Evolutionary conservation across 345 rosid genomes (phyloP).

Genomic region (Anacardium occidentale): DNA sequence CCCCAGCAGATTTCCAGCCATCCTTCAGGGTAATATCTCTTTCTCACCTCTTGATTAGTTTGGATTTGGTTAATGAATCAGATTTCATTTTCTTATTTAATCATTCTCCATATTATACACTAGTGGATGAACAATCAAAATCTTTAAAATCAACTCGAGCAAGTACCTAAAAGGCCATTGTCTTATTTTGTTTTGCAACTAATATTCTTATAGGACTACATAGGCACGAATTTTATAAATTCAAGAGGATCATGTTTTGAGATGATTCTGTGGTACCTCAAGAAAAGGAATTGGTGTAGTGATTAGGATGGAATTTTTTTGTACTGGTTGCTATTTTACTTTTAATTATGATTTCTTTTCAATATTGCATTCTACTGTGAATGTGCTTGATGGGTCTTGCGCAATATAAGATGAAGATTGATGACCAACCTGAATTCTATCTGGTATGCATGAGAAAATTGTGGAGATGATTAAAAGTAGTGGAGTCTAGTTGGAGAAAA

Average conservation of each 20-base stretch:
- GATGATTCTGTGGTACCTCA: not conserved
- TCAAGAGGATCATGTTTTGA: not conserved
- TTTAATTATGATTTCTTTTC: too few species aligned
- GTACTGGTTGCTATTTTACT: too few species aligned
- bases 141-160: not conserved
- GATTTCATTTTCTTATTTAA: not conserved
- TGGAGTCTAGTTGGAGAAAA: not conserved
- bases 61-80: not conserved
- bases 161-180: not conserved
- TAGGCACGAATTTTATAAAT: too few species aligned
- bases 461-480: not conserved
- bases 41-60: not conserved
- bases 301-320: too few species aligned
- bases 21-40: constrained; percentile 39
- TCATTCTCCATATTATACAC: not conserved
- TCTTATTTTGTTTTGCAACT: not conserved
- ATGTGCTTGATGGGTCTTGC: too few species aligned
- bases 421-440: too few species aligned
- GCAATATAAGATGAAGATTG: too few species aligned
- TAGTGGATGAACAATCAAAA: not conserved
- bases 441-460: too few species aligned
- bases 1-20: constrained; percentile 50
- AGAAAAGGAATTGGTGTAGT: not conserved
- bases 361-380: too few species aligned
- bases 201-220: not conserved